These are phyloP conservation scores for Microcos paniculata DNA, from an alignment of 345 rosid species.

Conservation along the genomic window DNA sequence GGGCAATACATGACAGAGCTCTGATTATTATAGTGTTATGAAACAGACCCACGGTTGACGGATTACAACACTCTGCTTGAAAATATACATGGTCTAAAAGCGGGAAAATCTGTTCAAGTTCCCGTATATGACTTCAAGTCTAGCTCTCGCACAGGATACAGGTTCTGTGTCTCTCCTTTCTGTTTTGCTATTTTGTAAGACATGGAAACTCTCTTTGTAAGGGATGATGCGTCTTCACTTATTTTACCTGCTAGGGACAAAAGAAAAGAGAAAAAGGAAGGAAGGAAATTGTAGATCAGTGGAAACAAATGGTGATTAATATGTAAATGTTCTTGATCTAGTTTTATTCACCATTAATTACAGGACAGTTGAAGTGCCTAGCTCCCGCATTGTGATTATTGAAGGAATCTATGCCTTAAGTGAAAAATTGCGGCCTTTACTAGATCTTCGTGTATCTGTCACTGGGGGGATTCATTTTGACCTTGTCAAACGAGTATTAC, in stretches of 20 bases:
- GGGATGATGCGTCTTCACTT: slow-evolving; percentile 16
- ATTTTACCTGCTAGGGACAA: background rate
- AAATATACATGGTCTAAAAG: slow-evolving; percentile 78
- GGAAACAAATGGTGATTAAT: slow-evolving; percentile 11
- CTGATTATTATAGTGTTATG: slow-evolving; percentile 33
- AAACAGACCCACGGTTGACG: slow-evolving; percentile 92
- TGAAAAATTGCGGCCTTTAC: slow-evolving; percentile 78
- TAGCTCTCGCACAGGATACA: slow-evolving; percentile 85
- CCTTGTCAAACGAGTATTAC: slow-evolving; percentile 92
- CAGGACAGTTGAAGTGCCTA: slow-evolving; percentile 91
- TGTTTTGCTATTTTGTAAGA: slow-evolving; percentile 1
- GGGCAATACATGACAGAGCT: slow-evolving; percentile 21
- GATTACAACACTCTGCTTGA: slow-evolving; percentile 90
- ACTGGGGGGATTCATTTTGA: slow-evolving; percentile 98
- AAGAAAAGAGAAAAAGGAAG: background rate
- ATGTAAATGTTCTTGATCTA: slow-evolving; percentile 15
- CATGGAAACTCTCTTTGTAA: background rate
- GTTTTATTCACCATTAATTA: slow-evolving; percentile 26
- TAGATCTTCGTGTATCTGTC: slow-evolving; percentile 95
- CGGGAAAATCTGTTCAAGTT: slow-evolving; percentile 83
- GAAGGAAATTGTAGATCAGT: background rate
- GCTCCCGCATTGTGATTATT: slow-evolving; percentile 84
- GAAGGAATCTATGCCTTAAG: slow-evolving; percentile 97
- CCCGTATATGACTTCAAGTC: slow-evolving; percentile 95
- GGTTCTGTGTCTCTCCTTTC: slow-evolving; percentile 41